A percentile compares a stretch with the other conserved stretches of the same genome.
Evolutionary conservation across 495 filamentous ascomycete genomes (phyloP).

Genomic region (Pyrenula aspistea): DNA sequence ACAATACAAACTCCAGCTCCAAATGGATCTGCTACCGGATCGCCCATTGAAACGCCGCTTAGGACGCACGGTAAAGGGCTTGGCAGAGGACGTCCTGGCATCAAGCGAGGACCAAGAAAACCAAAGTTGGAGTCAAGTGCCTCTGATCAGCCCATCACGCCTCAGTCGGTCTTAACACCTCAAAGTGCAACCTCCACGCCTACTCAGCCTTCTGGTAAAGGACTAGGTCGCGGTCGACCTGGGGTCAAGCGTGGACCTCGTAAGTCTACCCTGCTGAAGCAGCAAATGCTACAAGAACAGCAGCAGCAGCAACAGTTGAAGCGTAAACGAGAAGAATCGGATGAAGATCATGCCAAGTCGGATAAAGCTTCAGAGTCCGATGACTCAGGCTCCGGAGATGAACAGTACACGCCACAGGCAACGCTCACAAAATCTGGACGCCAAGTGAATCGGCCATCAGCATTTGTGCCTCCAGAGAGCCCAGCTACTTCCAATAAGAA

Average conservation of each 20-base stretch:
- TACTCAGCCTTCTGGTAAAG: background rate
- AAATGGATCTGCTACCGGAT: background rate
- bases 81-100: background rate
- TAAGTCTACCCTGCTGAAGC: background rate
- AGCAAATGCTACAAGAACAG: no score
- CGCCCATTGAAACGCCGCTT: background rate
- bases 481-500: constrained; percentile 25
- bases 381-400: constrained; percentile 1
- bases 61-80: background rate
- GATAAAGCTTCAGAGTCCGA: constrained; percentile 26
- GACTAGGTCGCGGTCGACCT: background rate
- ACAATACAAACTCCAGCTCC: background rate
- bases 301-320: background rate
- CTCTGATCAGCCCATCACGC: background rate
- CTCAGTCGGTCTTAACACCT: background rate
- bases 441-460: constrained; percentile 58
- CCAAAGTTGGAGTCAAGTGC: background rate
- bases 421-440: constrained; percentile 77
- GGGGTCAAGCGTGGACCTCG: background rate
- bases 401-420: constrained; percentile 35
- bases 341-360: constrained; percentile 21
- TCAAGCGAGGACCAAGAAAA: background rate
- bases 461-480: constrained; percentile 51
- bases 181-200: background rate
- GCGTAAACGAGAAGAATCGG: background rate